Evolutionary conservation across 345 rosid genomes (phyloP), one percentile per base, ranked within the genome.

Genomic region (Corymbia maculata): DNA sequence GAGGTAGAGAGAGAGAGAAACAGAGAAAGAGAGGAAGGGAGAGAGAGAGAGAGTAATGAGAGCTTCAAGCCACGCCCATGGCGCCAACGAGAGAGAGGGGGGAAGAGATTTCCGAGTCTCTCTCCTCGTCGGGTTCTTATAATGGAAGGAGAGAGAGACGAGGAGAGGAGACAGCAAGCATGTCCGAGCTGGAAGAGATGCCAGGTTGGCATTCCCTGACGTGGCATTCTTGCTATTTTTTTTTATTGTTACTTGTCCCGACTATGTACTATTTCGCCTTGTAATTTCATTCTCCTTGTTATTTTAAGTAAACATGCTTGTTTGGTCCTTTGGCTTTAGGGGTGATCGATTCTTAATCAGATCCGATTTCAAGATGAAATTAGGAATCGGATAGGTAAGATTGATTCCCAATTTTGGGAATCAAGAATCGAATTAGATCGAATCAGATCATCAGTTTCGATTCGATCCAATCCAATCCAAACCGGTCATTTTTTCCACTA

Each of bases 51-150:
- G 88, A 87, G 88, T 36, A 79, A 75, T 52, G 86, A 87, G 57
- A 87, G 88, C 61, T 59, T 70, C 61, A 87, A 87, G 85, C 88
- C 86, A 87, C 86, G 86, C 86, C 70, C 49, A 79, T 59, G 85
- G 86, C 59, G 86, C 45, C 44, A 87, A 15, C 24, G 52, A 42
- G 42, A 16, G 79, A 24, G 5, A 61, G 36, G 42, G 42, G 42
- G 42, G 42, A 4, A 28, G 70, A 13, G 80, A 68, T 49, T 64
- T 64, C 82, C 6, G 45, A 59, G 22, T 61, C 79, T 45, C 51
- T 86, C 52, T 64, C 80, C 22, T 64, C 53, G 13, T 28, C 51
- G 51, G 70, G 57, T 61, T 52, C 86, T 87, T 87, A 87, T 87
- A 87, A 87, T 42, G 51, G 47, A n/a, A 30, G 68, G 21, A 32